These are phyloP conservation scores for Phycomyces nitens DNA, from an alignment of 192 early-diverging fungal species.

Conservation along the genomic window DNA sequence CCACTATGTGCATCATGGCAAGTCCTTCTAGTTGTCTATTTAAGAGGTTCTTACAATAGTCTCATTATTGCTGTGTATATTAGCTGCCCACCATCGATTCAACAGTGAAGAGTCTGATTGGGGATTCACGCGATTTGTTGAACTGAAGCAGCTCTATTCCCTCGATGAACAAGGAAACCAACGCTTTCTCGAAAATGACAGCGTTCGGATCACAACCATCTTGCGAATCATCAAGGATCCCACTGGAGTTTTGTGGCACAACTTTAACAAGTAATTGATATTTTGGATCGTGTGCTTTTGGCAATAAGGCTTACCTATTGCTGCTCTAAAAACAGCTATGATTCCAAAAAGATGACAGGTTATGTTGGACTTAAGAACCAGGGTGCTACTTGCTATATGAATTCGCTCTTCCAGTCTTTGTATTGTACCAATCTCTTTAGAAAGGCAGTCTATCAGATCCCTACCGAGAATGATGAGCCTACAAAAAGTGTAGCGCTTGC, in stretches of 20 bases:
- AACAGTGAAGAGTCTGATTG: constrained; percentile 82
- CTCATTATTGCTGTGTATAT: not conserved
- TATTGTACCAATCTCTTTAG: constrained; percentile 95
- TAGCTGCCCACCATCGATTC: constrained; percentile 79
- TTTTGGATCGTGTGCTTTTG: too few species aligned
- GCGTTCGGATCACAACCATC: constrained; percentile 62
- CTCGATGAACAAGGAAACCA: constrained; percentile 33
- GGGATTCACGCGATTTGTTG: constrained; percentile 86
- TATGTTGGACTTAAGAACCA: constrained; percentile 95
- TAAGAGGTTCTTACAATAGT: not conserved
- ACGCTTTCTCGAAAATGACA: constrained; percentile 66
- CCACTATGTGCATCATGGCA: constrained; percentile 44
- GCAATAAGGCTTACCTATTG: not conserved
- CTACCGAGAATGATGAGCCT: constrained; percentile 86
- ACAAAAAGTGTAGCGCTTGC: constrained; percentile 84
- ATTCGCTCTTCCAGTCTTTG: constrained; percentile 92
- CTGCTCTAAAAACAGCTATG: constrained; percentile 56
- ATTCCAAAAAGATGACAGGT: constrained; percentile 87
- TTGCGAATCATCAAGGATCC: constrained; percentile 80
- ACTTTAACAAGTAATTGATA: constrained; percentile 69
- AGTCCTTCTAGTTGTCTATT: constrained; percentile 20
- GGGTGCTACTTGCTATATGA: constrained; percentile 99
- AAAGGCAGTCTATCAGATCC: constrained; percentile 89
- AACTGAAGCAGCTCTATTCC: constrained; percentile 43
- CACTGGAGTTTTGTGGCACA: constrained; percentile 93